A percentile compares a stretch with the other conserved stretches of the same genome.
Conservation (phyloP, 169 alveolate species). For the Plasmodium blacklocki region DNA sequence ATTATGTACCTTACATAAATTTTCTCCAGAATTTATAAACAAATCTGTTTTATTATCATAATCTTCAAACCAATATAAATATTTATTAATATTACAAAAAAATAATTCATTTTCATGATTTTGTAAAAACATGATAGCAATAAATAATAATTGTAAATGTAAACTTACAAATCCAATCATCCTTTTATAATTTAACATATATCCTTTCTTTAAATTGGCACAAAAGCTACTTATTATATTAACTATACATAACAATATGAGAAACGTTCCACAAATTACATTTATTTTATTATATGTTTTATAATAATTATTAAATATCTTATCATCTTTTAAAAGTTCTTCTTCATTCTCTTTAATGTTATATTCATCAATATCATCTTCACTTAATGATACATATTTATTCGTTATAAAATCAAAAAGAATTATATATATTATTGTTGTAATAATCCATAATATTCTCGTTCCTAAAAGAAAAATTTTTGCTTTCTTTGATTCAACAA, state of each 20-base stretch:
- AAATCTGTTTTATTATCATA: slow-evolving; percentile 24
- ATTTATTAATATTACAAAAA: slow-evolving; percentile 52
- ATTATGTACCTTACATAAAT: slow-evolving; percentile 52
- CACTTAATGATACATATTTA: slow-evolving; percentile 13
- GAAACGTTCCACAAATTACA: slow-evolving; percentile 35
- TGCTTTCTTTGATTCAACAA: not conserved
- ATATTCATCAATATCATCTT: slow-evolving; percentile 3
- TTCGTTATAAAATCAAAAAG: slow-evolving; percentile 17
- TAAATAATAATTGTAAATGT: slow-evolving; percentile 61
- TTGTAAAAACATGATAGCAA: slow-evolving; percentile 36
- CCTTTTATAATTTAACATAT: slow-evolving; percentile 22
- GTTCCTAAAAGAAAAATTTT: slow-evolving; percentile 10
- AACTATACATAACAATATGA: slow-evolving; percentile 14
- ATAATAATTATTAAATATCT: slow-evolving; percentile 48
- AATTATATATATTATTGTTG: slow-evolving; percentile 25
- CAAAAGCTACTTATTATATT: slow-evolving; percentile 16
- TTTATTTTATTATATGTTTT: slow-evolving; percentile 46
- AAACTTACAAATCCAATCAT: slow-evolving; percentile 23
- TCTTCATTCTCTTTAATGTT: slow-evolving; percentile 4
- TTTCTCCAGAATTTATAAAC: slow-evolving; percentile 35
- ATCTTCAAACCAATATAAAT: slow-evolving; percentile 39
- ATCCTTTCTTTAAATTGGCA: not conserved
- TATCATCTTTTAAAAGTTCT: slow-evolving; percentile 26
- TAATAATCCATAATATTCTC: slow-evolving; percentile 18
- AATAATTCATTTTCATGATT: slow-evolving; percentile 42